Evolutionary conservation across 345 rosid species (phyloP).

Genomic region (Aquilaria malaccensis): DNA sequence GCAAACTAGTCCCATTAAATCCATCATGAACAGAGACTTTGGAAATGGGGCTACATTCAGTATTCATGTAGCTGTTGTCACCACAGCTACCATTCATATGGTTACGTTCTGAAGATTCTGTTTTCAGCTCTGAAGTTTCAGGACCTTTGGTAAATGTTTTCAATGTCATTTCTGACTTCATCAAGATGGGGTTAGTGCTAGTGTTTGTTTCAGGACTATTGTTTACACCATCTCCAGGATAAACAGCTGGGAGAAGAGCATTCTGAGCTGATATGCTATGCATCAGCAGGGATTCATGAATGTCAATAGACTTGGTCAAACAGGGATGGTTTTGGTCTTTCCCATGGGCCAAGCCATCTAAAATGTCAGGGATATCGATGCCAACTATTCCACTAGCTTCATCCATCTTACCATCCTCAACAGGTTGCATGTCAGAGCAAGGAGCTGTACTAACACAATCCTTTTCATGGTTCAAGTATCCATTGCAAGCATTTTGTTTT

Average conservation of each 20-base stretch:
- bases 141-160: conserved; percentile 28
- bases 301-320: conserved; percentile 11
- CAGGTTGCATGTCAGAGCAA: conserved; percentile 9
- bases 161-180: conserved; percentile 36
- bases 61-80: conserved; percentile 24
- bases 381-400: conserved; percentile 14
- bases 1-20: conserved; percentile 21
- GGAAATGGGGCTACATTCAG: conserved; percentile 22
- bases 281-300: conserved; percentile 28
- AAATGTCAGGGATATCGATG: conserved; percentile 21
- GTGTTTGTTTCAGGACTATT: conserved; percentile 33
- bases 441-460: conserved; percentile 22
- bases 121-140: conserved; percentile 33
- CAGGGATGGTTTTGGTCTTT: conserved; percentile 20
- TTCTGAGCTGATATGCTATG: conserved; percentile 23
- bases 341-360: conserved; percentile 27
- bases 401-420: conserved; percentile 13
- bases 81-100: conserved; percentile 26
- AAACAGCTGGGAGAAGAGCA: conserved; percentile 15
- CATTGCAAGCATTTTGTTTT: conserved; percentile 24
- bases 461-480: conserved; percentile 25
- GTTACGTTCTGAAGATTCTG: conserved; percentile 19
- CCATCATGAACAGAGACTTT: conserved; percentile 23
- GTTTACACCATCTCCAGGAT: conserved; percentile 11
- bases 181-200: conserved; percentile 32